Conservation (phyloP, 1,284 basidiomycete species). For the Leccinum fuscescens region DNA sequence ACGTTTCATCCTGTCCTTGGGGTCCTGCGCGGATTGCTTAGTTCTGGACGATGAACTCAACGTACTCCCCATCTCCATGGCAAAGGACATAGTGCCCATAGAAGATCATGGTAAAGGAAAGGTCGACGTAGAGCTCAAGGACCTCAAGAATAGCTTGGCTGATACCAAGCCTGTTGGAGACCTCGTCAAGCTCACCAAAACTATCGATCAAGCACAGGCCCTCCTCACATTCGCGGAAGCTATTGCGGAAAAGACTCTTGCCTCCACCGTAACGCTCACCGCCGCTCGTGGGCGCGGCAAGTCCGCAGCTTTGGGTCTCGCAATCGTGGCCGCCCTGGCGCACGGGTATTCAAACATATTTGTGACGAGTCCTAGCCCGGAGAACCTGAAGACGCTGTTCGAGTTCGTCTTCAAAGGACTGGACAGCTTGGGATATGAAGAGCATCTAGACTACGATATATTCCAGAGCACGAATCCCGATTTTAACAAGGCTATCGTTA, state of each 20-base stretch:
- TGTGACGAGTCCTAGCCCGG: constrained; percentile 95
- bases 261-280: constrained; percentile 93
- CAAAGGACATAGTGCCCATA: constrained; percentile 84
- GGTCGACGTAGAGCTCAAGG: constrained; percentile 68
- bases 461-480: constrained; percentile 92
- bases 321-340: constrained; percentile 89
- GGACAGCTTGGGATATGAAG: constrained; percentile 93
- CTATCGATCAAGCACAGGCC: constrained; percentile 91
- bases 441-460: constrained; percentile 97
- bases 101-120: constrained; percentile 51
- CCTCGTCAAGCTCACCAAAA: constrained; percentile 89
- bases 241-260: constrained; percentile 88
- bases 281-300: constrained; percentile 96
- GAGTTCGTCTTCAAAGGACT: constrained; percentile 98
- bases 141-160: constrained; percentile 77
- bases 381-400: constrained; percentile 97
- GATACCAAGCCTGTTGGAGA: constrained; percentile 90
- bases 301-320: constrained; percentile 92
- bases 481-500: constrained; percentile 93
- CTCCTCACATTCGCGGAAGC: constrained; percentile 92
- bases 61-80: constrained; percentile 94
- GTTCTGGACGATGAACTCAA: constrained; percentile 98
- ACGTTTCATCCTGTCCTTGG: constrained; percentile 93
- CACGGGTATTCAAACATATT: constrained; percentile 99
- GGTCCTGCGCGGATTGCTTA: constrained; percentile 87